A percentile compares a stretch with the other conserved stretches of the same genome.
Conservation (phyloP, 805 yeast genomes). For the Candida hispaniensis region DNA sequence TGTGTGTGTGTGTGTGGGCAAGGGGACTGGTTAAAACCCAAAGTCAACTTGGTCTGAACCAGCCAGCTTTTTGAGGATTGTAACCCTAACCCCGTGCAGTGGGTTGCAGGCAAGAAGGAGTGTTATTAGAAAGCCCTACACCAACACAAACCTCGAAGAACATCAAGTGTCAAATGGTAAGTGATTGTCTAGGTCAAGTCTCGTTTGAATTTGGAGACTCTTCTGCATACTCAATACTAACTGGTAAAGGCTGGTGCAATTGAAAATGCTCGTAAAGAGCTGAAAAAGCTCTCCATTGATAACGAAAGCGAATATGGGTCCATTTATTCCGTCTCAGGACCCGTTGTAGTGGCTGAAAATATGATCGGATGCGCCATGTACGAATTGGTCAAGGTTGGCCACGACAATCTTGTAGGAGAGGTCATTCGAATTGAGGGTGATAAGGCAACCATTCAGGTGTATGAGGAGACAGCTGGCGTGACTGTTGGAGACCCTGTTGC, state of each 20-base stretch:
- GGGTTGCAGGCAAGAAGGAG: too few relatives aligned
- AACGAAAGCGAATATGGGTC: slow-evolving; percentile 66
- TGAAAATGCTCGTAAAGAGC: slow-evolving; percentile 92
- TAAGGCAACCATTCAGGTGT: slow-evolving; percentile 96
- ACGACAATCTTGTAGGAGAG: slow-evolving; percentile 93
- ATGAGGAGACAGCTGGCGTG: slow-evolving; percentile 98
- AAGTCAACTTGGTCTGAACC: too few relatives aligned
- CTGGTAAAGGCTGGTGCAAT: slow-evolving; percentile 79
- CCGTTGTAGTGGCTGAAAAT: slow-evolving; percentile 94
- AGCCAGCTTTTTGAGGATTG: too few relatives aligned
- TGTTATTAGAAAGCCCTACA: too few relatives aligned
- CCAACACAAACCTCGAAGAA: too few relatives aligned
- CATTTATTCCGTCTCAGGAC: slow-evolving; percentile 94
- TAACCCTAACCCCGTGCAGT: too few relatives aligned
- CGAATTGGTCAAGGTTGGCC: slow-evolving; percentile 97
- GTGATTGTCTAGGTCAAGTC: too few relatives aligned
- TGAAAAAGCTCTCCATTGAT: slow-evolving; percentile 67
- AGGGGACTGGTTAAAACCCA: too few relatives aligned
- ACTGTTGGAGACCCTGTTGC: slow-evolving; percentile 98
- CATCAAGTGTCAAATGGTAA: too few relatives aligned
- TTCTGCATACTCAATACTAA: too few relatives aligned
- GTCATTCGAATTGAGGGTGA: slow-evolving; percentile 94
- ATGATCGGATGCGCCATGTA: slow-evolving; percentile 99
- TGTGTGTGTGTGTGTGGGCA: too few relatives aligned
- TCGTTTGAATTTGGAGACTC: too few relatives aligned